A percentile compares a stretch with the other conserved stretches of the same genome.
These are phyloP conservation scores for Albugo laibachii DNA, from an alignment of 352 stramenopile genomes.

Conservation along the genomic window DNA sequence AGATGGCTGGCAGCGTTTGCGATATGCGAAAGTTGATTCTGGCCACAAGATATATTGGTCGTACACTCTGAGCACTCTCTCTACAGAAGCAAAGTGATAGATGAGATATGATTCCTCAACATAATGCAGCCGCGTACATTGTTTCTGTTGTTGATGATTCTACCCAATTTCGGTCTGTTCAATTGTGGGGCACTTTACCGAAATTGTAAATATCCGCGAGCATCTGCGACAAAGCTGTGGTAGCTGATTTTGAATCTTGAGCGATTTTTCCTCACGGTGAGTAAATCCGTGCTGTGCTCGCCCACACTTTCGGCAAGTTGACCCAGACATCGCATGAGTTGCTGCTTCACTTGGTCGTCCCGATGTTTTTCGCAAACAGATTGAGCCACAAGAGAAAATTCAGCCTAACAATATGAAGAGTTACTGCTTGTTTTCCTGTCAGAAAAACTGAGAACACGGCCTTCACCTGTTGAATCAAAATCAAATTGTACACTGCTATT, in stretches of 20 bases:
- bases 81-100: no score
- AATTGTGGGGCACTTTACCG: slow-evolving; percentile 16
- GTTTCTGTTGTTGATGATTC: no score
- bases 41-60: no score
- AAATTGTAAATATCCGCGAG: slow-evolving; percentile 66
- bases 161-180: no score
- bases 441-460: no score
- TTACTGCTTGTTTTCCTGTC: no score
- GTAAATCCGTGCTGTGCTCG: slow-evolving; percentile 12
- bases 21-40: no score
- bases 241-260: slow-evolving; percentile 64
- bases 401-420: background rate
- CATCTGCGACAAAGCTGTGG: slow-evolving; percentile 61
- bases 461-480: slow-evolving; percentile 41
- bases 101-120: no score
- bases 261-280: slow-evolving; percentile 19
- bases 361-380: slow-evolving; percentile 33
- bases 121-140: no score
- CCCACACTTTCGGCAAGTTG: slow-evolving; percentile 46
- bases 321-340: slow-evolving; percentile 33
- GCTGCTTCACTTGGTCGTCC: slow-evolving; percentile 22
- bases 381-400: slow-evolving; percentile 45
- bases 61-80: no score
- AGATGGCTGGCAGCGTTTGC: no score
- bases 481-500: slow-evolving; percentile 50